A percentile compares a stretch with the other conserved stretches of the same genome.
Conservation (phyloP, 140 eudicot genomes). For the Stevia rebaudiana region DNA sequence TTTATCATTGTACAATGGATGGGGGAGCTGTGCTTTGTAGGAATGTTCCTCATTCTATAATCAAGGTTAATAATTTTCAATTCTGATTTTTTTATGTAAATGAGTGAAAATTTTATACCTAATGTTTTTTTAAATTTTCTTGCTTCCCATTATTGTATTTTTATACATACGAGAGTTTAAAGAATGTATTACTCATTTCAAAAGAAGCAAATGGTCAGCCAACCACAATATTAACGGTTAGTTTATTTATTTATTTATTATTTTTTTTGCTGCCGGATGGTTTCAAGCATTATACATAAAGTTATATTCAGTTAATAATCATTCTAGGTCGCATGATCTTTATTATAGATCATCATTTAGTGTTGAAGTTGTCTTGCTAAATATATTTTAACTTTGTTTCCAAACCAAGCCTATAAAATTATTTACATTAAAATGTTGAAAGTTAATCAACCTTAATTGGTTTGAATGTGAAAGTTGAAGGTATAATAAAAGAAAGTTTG, state of each 20-base stretch:
- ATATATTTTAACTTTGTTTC: neutral
- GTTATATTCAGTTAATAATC: neutral
- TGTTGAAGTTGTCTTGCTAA: neutral
- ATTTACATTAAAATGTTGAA: neutral
- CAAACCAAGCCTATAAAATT: neutral
- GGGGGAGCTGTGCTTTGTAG: constrained; percentile 99
- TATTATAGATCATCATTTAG: neutral
- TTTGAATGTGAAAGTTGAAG: too few relatives aligned
- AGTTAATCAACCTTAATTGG: too few relatives aligned
- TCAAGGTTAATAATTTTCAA: constrained; percentile 49
- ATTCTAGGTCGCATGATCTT: too few relatives aligned
- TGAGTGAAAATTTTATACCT: neutral
- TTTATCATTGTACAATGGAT: constrained; percentile 77
- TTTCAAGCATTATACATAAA: constrained; percentile 7
- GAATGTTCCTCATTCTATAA: constrained; percentile 88
- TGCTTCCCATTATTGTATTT: constrained; percentile 41
- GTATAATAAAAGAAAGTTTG: too few relatives aligned
- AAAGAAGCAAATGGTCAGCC: constrained; percentile 44
- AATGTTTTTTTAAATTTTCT: neutral
- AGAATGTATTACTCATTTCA: constrained; percentile 43
- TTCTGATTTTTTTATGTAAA: neutral
- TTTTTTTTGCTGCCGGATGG: constrained; percentile 10
- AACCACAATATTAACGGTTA: constrained; percentile 51
- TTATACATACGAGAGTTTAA: constrained; percentile 91
- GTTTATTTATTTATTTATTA: too few relatives aligned